Evolutionary conservation across 768 basidiomycete genomes (phyloP).

Genomic region (Phanerochaete sordida): DNA sequence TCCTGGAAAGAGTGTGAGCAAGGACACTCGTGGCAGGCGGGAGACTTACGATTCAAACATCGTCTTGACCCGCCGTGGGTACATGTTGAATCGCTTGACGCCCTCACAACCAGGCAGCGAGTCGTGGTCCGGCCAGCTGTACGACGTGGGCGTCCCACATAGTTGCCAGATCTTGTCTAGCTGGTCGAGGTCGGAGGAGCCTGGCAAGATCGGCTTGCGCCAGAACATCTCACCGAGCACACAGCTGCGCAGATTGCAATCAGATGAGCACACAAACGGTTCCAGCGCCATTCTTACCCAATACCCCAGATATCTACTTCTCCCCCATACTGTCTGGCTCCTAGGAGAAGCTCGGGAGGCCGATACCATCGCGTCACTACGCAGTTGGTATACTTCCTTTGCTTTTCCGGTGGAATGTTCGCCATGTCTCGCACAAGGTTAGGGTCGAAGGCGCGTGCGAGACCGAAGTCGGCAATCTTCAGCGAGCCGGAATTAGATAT

Average conservation of each 20-base stretch:
- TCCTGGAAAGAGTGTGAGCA: slow-evolving; percentile 35
- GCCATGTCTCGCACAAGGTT: slow-evolving; percentile 33
- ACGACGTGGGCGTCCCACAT: slow-evolving; percentile 86
- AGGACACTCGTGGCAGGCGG: background rate
- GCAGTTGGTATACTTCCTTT: slow-evolving; percentile 88
- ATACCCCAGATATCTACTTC: slow-evolving; percentile 98
- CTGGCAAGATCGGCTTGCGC: slow-evolving; percentile 81
- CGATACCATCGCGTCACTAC: slow-evolving; percentile 96
- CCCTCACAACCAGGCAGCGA: slow-evolving; percentile 77
- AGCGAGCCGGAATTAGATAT: slow-evolving; percentile 84
- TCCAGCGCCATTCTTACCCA: slow-evolving; percentile 51
- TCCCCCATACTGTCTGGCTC: slow-evolving; percentile 85
- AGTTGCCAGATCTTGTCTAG: slow-evolving; percentile 83
- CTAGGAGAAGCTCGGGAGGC: slow-evolving; percentile 88
- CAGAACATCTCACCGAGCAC: slow-evolving; percentile 97
- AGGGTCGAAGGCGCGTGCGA: slow-evolving; percentile 78
- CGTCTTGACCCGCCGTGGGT: slow-evolving; percentile 52
- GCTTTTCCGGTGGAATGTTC: slow-evolving; percentile 42
- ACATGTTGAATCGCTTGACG: slow-evolving; percentile 55
- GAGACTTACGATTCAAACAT: slow-evolving; percentile 57
- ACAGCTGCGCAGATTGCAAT: slow-evolving; percentile 55
- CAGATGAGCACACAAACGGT: background rate
- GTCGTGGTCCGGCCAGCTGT: slow-evolving; percentile 78
- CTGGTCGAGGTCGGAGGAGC: slow-evolving; percentile 89
- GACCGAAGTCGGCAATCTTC: slow-evolving; percentile 93